Conservation (phyloP, 495 filamentous ascomycete genomes). For the Hypoxylon fragiforme region DNA sequence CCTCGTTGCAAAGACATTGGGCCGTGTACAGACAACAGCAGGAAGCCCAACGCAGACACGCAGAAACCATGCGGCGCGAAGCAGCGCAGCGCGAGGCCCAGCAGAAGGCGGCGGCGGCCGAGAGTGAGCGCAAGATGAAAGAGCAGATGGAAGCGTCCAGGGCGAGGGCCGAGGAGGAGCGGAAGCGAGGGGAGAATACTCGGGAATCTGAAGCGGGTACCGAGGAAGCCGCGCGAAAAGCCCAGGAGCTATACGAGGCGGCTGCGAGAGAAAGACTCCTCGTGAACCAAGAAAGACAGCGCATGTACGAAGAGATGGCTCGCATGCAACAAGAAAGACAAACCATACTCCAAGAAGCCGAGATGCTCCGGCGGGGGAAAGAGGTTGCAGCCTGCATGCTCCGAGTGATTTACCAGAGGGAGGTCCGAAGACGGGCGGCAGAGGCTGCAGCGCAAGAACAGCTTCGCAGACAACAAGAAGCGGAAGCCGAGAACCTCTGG, state of each 20-base stretch:
- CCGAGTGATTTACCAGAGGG: too few relatives aligned
- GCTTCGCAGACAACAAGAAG: conserved; percentile 8
- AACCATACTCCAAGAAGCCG: too few relatives aligned
- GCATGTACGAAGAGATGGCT: too few relatives aligned
- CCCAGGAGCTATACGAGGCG: conserved; percentile 20
- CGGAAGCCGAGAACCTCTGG: conserved; percentile 20
- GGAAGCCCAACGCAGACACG: neutral
- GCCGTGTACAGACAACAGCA: neutral
- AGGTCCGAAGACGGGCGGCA: too few relatives aligned
- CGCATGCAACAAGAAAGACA: too few relatives aligned
- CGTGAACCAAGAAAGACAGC: too few relatives aligned
- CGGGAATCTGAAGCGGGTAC: conserved; percentile 22
- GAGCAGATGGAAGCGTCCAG: conserved; percentile 12
- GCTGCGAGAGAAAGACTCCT: conserved; percentile 18
- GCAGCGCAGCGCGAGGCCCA: conserved; percentile 10
- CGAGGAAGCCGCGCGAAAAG: conserved; percentile 18
- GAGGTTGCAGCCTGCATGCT: too few relatives aligned
- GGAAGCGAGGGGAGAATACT: conserved; percentile 8
- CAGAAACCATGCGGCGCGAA: conserved; percentile 11
- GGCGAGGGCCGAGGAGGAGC: conserved; percentile 11
- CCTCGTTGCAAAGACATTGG: conserved; percentile 14
- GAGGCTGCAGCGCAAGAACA: too few relatives aligned
- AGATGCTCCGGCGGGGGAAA: too few relatives aligned
- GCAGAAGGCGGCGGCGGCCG: conserved; percentile 12
- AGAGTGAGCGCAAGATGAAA: conserved; percentile 4